Evolutionary conservation across 495 filamentous ascomycete species (phyloP), one percentile per base, ranked within the genome.

Genomic region (Aspergillus ellipticus): DNA sequence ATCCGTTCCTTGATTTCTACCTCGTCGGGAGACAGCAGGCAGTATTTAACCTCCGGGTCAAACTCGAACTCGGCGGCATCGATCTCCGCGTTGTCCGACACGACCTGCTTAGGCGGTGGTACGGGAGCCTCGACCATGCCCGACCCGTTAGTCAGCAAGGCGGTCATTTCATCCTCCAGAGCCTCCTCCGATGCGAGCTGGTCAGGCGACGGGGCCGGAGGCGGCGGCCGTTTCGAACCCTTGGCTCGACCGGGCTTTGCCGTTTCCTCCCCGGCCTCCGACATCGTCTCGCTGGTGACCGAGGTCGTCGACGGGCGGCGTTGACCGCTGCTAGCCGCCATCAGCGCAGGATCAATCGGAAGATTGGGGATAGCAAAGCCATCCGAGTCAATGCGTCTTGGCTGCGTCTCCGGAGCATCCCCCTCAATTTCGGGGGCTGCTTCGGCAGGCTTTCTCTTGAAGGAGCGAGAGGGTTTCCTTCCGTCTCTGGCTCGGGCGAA

Each of bases 1-100:
- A 97, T 89, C 42, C 79, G 77, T 67, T 96, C 90, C 65, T 96
- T 96, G 58, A 92, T 77, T 4, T 79, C 78, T 2, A 84, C 76
- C 69, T 97, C 93, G 2, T 75, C 75, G 6, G 82, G 77, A 0
- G 76, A 75, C n/a, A 97, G 80, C 39, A 88, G 66, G 69, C 90
- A 96, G 58, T 86, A 83, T 51, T 73, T 66, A 20, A 97, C 89
- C 69, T 98, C 94, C 0, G 88, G 88, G 60, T 96, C 83, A 4
- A 67, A 66, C 43, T 83, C 88, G 63, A 97, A 96, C 67, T 96
- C 93, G 26, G 83, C 74, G 24, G 85, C 85, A 57, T 76, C 80
- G 35, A 92, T 84, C 42, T 84, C 79, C n/a, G 79, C 70, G 50
- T 56, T 73, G 45, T 75, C 70, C 2, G 78, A 73, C 9, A 82